phyloP scores from a whole-genome alignment of 2,329 filamentous ascomycete species.

The Arachnomyces sp. region DNA sequence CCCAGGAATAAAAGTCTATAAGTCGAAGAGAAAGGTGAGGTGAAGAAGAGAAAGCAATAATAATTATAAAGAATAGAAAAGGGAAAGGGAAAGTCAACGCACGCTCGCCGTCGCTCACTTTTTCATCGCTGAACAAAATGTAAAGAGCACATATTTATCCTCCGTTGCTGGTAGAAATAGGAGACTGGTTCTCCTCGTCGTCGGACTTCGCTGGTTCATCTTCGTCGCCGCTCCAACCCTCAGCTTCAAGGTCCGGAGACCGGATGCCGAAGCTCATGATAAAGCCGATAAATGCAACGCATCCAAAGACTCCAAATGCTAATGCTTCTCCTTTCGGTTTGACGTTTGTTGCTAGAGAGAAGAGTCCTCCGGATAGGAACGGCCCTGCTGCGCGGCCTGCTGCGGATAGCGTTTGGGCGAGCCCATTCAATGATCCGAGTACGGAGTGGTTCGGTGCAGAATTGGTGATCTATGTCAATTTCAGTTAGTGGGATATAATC shows the following conservation, averaged over 20 bases:
- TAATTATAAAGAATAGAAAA: too few relatives aligned
- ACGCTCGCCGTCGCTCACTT: too few relatives aligned
- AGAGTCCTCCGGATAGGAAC: conserved; percentile 78
- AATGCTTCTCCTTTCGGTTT: conserved; percentile 73
- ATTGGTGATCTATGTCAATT: conserved; percentile 68
- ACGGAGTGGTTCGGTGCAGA: conserved; percentile 78
- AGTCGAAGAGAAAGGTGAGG: too few relatives aligned
- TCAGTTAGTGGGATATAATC: not conserved
- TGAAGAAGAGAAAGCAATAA: too few relatives aligned
- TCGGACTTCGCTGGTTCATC: conserved; percentile 37
- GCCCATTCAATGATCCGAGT: conserved; percentile 81
- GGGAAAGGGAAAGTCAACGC: too few relatives aligned
- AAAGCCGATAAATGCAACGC: conserved; percentile 72
- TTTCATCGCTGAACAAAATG: too few relatives aligned
- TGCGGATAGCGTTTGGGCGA: conserved; percentile 88
- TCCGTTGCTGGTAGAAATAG: too few relatives aligned
- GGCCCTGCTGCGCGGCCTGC: conserved; percentile 82
- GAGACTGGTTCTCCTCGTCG: conserved; percentile 31
- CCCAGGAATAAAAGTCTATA: too few relatives aligned
- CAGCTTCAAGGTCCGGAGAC: conserved; percentile 51
- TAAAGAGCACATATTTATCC: too few relatives aligned
- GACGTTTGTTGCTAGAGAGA: conserved; percentile 66
- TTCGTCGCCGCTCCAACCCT: conserved; percentile 43
- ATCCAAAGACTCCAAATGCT: conserved; percentile 81
- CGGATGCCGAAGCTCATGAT: conserved; percentile 69